Percentiles rank a stretch among this genome's conserved stretches.
phyloP scores from a whole-genome alignment of 257 asterid genomes.

The Solanum appendiculatum region DNA sequence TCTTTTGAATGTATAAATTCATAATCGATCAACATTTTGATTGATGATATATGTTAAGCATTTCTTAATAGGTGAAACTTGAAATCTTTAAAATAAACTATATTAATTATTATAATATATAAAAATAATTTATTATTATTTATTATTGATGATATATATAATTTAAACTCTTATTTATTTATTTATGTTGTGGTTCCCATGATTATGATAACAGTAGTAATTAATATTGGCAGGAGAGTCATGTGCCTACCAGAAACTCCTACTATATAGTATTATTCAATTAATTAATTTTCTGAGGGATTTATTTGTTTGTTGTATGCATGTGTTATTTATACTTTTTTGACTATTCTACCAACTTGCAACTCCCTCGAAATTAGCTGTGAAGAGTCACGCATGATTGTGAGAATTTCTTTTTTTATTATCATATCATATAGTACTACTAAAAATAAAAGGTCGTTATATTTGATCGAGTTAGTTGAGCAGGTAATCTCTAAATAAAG shows the following conservation, averaged over 20 bases:
- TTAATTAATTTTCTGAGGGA: not conserved
- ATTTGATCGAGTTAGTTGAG: not conserved
- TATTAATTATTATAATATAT: too few relatives aligned
- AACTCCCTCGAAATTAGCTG: constrained; percentile 4
- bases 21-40: not conserved
- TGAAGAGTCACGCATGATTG: constrained; percentile 3
- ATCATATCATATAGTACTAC: not conserved
- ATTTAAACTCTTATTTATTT: too few relatives aligned
- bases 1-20: not conserved
- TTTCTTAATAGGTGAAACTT: not conserved
- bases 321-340: not conserved
- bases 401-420: not conserved
- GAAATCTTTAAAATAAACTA: not conserved
- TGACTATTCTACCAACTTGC: not conserved
- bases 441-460: not conserved
- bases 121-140: not conserved
- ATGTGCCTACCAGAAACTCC: not conserved
- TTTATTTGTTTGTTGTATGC: not conserved
- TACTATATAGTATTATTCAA: not conserved
- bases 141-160: not conserved
- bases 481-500: fast-evolving
- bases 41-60: not conserved
- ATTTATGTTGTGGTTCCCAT: not conserved
- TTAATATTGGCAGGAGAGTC: not conserved
- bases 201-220: not conserved